phyloP scores from a whole-genome alignment of 805 yeast genomes.

The Lachancea thermotolerans region DNA sequence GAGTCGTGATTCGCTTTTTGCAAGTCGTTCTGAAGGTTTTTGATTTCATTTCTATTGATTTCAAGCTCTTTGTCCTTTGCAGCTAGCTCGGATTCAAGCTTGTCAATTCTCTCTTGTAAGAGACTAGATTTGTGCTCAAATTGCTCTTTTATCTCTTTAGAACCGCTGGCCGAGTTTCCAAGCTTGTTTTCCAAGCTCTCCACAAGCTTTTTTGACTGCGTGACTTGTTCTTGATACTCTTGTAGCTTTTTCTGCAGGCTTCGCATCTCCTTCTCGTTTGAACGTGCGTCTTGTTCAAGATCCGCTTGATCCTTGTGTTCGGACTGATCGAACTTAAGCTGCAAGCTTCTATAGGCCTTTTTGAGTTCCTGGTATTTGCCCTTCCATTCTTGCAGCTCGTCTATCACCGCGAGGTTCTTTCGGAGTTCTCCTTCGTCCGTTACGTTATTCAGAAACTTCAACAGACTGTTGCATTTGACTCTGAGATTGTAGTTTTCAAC shows the following conservation, averaged over 20 bases:
- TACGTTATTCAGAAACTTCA: conserved; percentile 24
- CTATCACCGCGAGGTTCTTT: conserved; percentile 18
- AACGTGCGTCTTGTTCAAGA: conserved; percentile 1
- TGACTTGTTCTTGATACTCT: neutral
- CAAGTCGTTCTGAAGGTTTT: neutral
- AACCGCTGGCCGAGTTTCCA: conserved; percentile 2
- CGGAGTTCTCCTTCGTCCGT: conserved; percentile 22
- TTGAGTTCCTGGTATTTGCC: conserved; percentile 11
- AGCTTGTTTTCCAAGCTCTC: conserved; percentile 7
- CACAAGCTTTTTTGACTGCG: conserved; percentile 9
- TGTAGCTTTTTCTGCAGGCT: conserved; percentile 1
- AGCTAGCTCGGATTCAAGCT: conserved; percentile 10
- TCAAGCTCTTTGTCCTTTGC: conserved; percentile 13
- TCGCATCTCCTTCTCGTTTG: neutral
- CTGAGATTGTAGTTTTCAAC: conserved; percentile 26
- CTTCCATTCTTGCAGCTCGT: conserved; percentile 21
- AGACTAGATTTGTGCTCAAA: conserved; percentile 6
- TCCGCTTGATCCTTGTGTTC: conserved; percentile 7
- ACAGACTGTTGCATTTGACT: conserved; percentile 25
- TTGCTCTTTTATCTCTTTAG: conserved; percentile 9
- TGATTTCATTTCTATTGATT: conserved; percentile 10
- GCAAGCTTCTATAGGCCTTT: conserved; percentile 13
- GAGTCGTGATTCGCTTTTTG: neutral
- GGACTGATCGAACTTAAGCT: conserved; percentile 12
- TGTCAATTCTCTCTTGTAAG: conserved; percentile 12